Evolutionary conservation across 306 rosid genomes (phyloP).

Genomic region (Abrus pulchellus): DNA sequence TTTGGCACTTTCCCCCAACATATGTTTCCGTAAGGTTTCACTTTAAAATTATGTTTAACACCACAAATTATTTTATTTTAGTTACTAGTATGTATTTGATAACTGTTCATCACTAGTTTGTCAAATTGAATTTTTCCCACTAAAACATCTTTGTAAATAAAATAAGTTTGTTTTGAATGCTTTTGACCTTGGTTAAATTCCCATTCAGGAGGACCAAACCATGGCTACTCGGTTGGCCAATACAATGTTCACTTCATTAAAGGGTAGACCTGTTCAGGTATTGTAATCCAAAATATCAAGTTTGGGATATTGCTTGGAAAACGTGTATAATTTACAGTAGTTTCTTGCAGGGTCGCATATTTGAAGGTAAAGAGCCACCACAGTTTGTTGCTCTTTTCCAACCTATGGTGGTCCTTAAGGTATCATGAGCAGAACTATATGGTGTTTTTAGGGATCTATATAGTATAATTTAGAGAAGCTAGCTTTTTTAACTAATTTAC

Average conservation of each 20-base stretch:
- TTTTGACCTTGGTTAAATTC: conserved; percentile 44
- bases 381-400: conserved; percentile 91
- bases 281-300: conserved; percentile 41
- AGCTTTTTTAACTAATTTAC: conserved; percentile 32
- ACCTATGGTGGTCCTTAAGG: conserved; percentile 94
- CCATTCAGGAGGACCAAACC: conserved; percentile 77
- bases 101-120: background rate
- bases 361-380: conserved; percentile 90
- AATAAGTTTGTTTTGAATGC: conserved; percentile 30
- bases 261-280: conserved; percentile 99
- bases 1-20: background rate
- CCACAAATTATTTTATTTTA: background rate
- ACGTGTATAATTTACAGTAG: conserved; percentile 43
- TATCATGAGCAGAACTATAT: conserved; percentile 47
- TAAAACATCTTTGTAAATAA: background rate
- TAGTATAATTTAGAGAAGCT: conserved; percentile 34
- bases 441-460: conserved; percentile 12
- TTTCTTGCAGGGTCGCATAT: conserved; percentile 84
- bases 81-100: background rate
- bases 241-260: conserved; percentile 76
- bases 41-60: background rate
- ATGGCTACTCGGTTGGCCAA: conserved; percentile 74
- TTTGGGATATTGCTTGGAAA: conserved; percentile 44
- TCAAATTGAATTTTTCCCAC: conserved; percentile 10
- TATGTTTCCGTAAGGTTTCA: background rate